Base-by-base conservation (phyloP, 1,139 yeast species). In the Yamadazyma songkhlaensis region DNA sequence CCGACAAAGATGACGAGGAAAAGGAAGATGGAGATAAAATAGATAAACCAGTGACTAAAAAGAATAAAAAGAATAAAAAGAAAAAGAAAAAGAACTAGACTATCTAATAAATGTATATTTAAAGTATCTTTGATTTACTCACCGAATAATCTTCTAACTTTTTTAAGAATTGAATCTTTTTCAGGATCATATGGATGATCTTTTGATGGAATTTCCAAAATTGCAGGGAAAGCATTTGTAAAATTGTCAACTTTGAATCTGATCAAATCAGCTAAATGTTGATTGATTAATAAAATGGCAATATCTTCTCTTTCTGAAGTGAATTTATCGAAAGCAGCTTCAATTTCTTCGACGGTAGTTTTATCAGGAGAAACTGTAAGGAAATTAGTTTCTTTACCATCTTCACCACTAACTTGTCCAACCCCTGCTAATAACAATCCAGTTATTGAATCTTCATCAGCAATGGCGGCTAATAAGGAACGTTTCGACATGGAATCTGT, bases 181-280 rank as follows among this genome's bases (percentile, higher is more conserved):
- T 90, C 97, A 17, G 98, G 98, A 61, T 92, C 90, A 60, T 92
- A 92, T 15, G 99, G 98, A 60, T 92, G 97, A 57, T 92, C 99
- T 68, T 92, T 92, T 12, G 97, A 87, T 28, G 99, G 99, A 50
- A 92, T 92, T 64, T 92, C 99, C 55, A 92, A 73, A 36, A 92
- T 81, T 3, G 98, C 97, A 6, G 99, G 99, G 64, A 92, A 92
- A 9, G 98, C 96, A 50, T 82, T 81, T 25, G 95, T 81, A 63
- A 77, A 92, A 34, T 77, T 72, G 56, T 94, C 99, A 35, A 92
- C 89, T 49, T 77, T 74, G 50, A 73, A 75, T 61, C 99, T 77
- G 42, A 92, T 92, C 53, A 80, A 75, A 55, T 94, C 97, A 9
- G 98, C 98, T 51, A 92, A 73, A 63, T 89, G 96, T 62, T 92